Base-by-base conservation (phyloP, 106 monocot genomes). In the Dendrobium nobile region DNA sequence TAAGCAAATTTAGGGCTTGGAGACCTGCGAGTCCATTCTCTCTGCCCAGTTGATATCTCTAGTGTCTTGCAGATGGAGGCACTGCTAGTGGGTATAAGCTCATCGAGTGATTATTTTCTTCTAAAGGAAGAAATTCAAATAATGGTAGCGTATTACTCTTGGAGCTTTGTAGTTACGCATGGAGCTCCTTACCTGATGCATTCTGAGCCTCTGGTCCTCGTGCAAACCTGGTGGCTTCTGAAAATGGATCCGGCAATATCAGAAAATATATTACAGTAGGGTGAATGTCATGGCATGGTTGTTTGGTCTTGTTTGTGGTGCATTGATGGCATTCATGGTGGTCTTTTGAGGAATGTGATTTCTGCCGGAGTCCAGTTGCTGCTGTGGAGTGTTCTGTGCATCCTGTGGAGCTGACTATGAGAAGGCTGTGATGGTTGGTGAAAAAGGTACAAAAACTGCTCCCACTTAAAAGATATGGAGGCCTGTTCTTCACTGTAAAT, bases 201-300 rank as follows among this genome's bases (percentile, higher is more conserved):
- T 75, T 98, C 98, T 4, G 87, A 98, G 72, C 98, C 98, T 2
- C 68, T 98, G 77, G 84, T 85, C 98, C 98, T 5, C 51, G 79
- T 26, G 72, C 75, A 45, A 73, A 84, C 28, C 24, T 76, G 19
- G 80, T 47, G 4, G 47, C 73, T 4, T 67, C 82, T 11, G 72
- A 55, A 20, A 78, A 85, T 18, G 80, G 70, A 7, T 41, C 84
- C 31, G 26, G 44, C 1, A 8, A 47, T 44, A 54, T 20, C 27
- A 31, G 11, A 65, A 45, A 37, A 82, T n/a, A 47, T 5, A 41
- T 75, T 73, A 77, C 67, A 59, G 80, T 27, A 84, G 90, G 79
- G 77, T 75, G n/a, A 67, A 86, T 24, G 3, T 90, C 3, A 54
- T 86, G 75, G 85, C 88, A 1, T 80, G 91, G 77, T 61, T 90